Percentiles rank a stretch among this genome's conserved stretches.
phyloP scores from a whole-genome alignment of 495 filamentous ascomycete species.

The Daldinia caldariorum region DNA sequence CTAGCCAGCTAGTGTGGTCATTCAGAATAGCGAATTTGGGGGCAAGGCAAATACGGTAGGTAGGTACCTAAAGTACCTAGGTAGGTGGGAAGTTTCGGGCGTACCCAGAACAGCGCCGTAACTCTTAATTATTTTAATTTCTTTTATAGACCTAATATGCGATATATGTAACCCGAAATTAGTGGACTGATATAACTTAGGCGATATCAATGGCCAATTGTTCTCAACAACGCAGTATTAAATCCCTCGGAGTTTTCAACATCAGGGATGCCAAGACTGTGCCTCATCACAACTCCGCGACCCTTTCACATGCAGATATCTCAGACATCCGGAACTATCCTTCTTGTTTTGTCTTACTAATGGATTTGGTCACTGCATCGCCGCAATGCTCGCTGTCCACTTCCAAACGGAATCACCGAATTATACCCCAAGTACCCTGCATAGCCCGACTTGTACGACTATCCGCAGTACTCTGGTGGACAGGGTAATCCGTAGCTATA shows the following conservation, averaged over 20 bases:
- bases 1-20: not conserved
- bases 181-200: not conserved
- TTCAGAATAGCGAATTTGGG: not conserved
- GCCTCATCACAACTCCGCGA: not conserved
- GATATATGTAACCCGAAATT: too few relatives aligned
- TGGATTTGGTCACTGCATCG: not conserved
- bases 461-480: conserved; percentile 17
- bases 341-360: not conserved
- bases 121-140: not conserved
- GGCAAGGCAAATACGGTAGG: not conserved
- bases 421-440: not conserved
- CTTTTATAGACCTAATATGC: too few relatives aligned
- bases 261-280: not conserved
- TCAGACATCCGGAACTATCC: not conserved
- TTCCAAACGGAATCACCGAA: not conserved
- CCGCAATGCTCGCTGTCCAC: not conserved
- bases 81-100: not conserved
- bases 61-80: too few relatives aligned
- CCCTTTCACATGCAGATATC: not conserved
- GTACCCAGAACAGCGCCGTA: not conserved
- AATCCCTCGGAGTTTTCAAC: not conserved
- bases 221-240: not conserved
- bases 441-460: not conserved
- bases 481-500: conserved; percentile 41
- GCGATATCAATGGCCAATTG: not conserved